Conservation (phyloP, 352 stramenopile genomes). For the Globisporangium polare region DNA sequence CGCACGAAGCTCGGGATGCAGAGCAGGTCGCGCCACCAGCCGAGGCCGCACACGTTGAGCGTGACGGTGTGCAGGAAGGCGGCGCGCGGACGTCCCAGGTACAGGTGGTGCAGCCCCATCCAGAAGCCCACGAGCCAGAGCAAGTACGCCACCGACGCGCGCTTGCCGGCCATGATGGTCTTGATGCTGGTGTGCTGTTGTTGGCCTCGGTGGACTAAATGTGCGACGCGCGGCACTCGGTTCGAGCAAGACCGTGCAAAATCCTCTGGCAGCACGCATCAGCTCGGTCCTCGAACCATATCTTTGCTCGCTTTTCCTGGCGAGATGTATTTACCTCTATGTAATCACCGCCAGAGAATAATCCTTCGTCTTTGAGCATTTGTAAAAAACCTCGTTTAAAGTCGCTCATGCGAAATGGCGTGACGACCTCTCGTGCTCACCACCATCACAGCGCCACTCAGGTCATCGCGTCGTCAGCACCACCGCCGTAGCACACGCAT, state of each 20-base stretch:
- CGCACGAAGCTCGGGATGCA: constrained; percentile 14
- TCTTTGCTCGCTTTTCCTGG: no score
- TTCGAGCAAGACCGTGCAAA: background rate
- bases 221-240: background rate
- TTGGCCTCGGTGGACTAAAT: background rate
- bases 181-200: background rate
- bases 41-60: constrained; percentile 18
- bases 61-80: constrained; percentile 20
- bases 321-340: background rate
- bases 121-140: constrained; percentile 24
- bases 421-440: background rate
- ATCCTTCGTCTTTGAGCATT: background rate
- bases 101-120: constrained; percentile 23
- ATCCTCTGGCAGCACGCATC: no score
- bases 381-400: no score
- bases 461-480: background rate
- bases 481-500: no score
- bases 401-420: no score
- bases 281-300: no score
- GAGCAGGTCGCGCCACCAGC: constrained; percentile 20
- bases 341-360: background rate
- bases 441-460: background rate
- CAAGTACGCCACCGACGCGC: constrained; percentile 10
- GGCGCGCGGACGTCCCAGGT: constrained; percentile 15
- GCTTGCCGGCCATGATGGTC: constrained; percentile 1